Base-by-base conservation (phyloP, 768 basidiomycete species). In the Pulveroboletus sp. region DNA sequence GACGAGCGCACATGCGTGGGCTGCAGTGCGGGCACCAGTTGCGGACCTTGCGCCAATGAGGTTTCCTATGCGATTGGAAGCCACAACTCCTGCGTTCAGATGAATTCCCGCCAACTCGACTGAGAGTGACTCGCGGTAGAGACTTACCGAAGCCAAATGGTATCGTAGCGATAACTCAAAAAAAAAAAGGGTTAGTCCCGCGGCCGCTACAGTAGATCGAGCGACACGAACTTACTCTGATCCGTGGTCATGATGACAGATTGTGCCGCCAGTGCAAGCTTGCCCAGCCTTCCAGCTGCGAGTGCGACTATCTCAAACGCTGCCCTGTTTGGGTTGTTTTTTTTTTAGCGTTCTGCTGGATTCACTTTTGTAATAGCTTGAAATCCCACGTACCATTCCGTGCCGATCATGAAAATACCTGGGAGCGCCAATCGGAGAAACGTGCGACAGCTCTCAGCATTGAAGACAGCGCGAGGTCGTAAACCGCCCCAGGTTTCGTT, bases 281-380 rank as follows among this genome's bases (percentile, higher is more conserved):
- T 61, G 7, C 86, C 87, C 4, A 90, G 71, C 17, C 80, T 74
- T 5, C 86, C 88, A 4, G 88, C 88, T 15, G 84, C 83, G 21
- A 90, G 70, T 5, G 88, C 85, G 10, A 89, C 87, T 35, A 89
- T 86, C 61, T 90, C 88, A 56, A 89, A 90, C 0, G 86, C 84
- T 39, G 83, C 83, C 86, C 86, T 87, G 36, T 50, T 39, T 28
- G 3, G 3, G 40, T 53, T 38, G 38, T 6, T 6, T 28, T 28
- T n/a, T 28, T 28, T 50, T 32, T n/a, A 30, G 32, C 41, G 8
- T n/a, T 28, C 27, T n/a, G 4, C n/a, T 24, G 24, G 10, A 32
- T 11, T 6, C 31, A 13, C 13, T 42, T 4, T 11, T 2, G 17
- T 14, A 31, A 28, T 27, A 24, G 47, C 26, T 6, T 31, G 35